Evolutionary conservation across 495 filamentous ascomycete species (phyloP), one percentile per base, ranked within the genome.

Genomic region (Platismatia glauca): DNA sequence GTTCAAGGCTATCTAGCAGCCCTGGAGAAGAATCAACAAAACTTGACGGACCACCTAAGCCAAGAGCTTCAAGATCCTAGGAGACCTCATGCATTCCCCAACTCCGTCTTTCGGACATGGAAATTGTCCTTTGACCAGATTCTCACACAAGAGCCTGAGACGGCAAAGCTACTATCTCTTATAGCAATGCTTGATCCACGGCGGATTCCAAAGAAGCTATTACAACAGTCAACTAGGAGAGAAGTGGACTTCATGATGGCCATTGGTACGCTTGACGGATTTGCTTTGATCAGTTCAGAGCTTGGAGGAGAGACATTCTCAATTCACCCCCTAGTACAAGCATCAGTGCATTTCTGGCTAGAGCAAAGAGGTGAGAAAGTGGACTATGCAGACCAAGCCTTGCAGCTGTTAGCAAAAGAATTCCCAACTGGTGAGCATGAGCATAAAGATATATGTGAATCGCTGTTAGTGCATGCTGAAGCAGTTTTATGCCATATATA

Each of bases 381-480:
- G 15, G 46, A 53, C 34, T 61, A 55, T 22, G 24, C 7, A 22
- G 52, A 33, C 44, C 18, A 29, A 61, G 59, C 57, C 44, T 58
- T 58, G 24, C 38, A 58, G 57, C 37, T 58, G 8, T 48, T 59
- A 59, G 57, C 41, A 34, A 1, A 48, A 15, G 52, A 55, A 37
- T 43, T 62, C 48, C 60, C 37, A 15, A 59, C 22, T 8, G 41
- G 41, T 34, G 18, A 59, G 29, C 29, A 59, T 62, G 35, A 53
- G 60, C 16, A 56, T 27, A 55, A 18, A 56, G 37, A 56, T 11
- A 62, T 6, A 12, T 55, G 50, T 62, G 50, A 62, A 44, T 41
- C 37, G 13, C 7, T 62, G n/a, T 20, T 61, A 8, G 46, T 48
- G 18, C 48, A 61, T 53, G 48, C 57, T 46, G 27, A 58, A 44